These are phyloP conservation scores for Apiospora koreana DNA, from an alignment of 2,329 filamentous ascomycete species.

Conservation along the genomic window DNA sequence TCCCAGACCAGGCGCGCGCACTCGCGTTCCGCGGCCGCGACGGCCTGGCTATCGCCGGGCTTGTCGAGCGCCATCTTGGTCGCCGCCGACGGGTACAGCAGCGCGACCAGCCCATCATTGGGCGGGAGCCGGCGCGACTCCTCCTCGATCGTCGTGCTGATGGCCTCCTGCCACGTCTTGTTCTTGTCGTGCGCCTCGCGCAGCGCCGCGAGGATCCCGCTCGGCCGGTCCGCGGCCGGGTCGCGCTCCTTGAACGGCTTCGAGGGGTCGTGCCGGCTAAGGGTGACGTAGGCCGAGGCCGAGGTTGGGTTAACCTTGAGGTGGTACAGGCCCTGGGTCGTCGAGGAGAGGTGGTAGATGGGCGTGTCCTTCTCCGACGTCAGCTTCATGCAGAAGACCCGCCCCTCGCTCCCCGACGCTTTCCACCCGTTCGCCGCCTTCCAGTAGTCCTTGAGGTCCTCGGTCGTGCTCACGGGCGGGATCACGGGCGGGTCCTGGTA, in stretches of 20 bases:
- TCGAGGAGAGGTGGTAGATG: constrained; percentile 66
- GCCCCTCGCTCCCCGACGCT: constrained; percentile 59
- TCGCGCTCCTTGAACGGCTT: constrained; percentile 51
- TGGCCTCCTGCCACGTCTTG: constrained; percentile 58
- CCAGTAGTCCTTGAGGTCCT: constrained; percentile 67
- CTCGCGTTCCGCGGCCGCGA: constrained; percentile 66
- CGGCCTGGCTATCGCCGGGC: constrained; percentile 58
- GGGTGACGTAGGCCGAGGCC: constrained; percentile 60
- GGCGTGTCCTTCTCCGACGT: constrained; percentile 60
- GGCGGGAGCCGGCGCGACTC: constrained; percentile 53
- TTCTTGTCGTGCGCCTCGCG: constrained; percentile 33
- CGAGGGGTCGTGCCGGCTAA: constrained; percentile 61
- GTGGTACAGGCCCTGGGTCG: constrained; percentile 66
- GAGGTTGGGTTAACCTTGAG: constrained; percentile 66
- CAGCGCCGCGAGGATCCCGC: constrained; percentile 33
- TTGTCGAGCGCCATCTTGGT: constrained; percentile 64
- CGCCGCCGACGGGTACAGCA: constrained; percentile 67
- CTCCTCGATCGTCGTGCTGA: constrained; percentile 60
- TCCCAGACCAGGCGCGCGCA: constrained; percentile 74
- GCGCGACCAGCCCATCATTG: constrained; percentile 65
- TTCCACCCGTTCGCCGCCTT: constrained; percentile 71
- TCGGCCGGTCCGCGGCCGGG: constrained; percentile 34
- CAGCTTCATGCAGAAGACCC: constrained; percentile 60
- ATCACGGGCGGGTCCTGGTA: constrained; percentile 45
- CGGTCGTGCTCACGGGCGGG: constrained; percentile 55